These are phyloP conservation scores for Macrophomina tecta DNA, from an alignment of 2,329 filamentous ascomycete species.

Conservation along the genomic window DNA sequence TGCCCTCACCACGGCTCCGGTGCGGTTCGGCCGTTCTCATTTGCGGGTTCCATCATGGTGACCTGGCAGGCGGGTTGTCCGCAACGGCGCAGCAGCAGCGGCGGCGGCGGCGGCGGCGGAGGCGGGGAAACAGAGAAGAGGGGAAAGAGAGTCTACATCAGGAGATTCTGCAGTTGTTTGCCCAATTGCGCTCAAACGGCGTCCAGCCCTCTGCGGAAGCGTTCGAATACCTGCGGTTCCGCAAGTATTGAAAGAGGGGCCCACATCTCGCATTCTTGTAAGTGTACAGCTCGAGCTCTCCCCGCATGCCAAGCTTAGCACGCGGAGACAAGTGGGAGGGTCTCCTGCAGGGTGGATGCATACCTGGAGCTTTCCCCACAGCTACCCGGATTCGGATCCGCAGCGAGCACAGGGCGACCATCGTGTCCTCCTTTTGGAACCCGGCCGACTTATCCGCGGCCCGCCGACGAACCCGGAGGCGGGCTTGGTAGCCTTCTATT, in stretches of 20 bases:
- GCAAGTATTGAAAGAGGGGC: background rate
- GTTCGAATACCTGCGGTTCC: conserved; percentile 10
- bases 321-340: background rate
- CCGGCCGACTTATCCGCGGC: background rate
- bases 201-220: conserved; percentile 1
- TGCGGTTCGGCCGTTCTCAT: background rate
- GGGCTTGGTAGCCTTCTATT: too few relatives aligned
- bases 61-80: background rate
- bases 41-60: background rate
- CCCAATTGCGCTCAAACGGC: conserved; percentile 10
- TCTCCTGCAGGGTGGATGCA: background rate
- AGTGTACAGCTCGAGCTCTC: background rate
- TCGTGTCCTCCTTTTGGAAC: background rate
- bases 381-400: conserved; percentile 18
- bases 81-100: background rate
- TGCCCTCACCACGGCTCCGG: background rate
- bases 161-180: background rate
- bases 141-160: conserved; percentile 2
- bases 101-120: too few relatives aligned
- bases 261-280: background rate
- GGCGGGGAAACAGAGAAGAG: too few relatives aligned
- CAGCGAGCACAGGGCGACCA: conserved; percentile 4
- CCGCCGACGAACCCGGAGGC: too few relatives aligned
- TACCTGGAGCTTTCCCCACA: conserved; percentile 10
- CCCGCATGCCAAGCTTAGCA: conserved; percentile 9